Percentiles rank a stretch among this genome's conserved stretches.
These are phyloP conservation scores for Hordeum marinum DNA, from an alignment of 176 grass and related monocot species.

Conservation along the genomic window DNA sequence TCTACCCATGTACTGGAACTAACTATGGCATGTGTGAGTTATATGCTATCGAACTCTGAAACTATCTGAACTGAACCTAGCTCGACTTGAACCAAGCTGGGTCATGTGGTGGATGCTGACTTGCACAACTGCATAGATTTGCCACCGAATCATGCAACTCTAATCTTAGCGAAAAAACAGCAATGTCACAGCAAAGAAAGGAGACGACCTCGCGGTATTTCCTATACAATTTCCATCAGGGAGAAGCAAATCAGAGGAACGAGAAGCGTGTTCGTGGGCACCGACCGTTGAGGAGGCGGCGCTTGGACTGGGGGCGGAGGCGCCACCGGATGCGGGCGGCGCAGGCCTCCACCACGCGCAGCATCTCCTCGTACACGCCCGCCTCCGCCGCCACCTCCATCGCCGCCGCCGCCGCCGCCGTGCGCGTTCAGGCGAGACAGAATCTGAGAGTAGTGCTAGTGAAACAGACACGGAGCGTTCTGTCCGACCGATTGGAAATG, in stretches of 20 bases:
- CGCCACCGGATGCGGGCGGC: slow-evolving; percentile 45
- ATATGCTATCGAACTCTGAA: neutral
- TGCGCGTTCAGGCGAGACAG: neutral
- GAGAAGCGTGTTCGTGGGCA: neutral
- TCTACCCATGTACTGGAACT: neutral
- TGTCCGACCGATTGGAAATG: neutral
- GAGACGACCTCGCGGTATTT: neutral
- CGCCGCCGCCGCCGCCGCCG: slow-evolving; percentile 8
- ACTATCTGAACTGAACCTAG: neutral
- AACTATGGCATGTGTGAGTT: neutral
- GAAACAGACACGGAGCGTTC: neutral
- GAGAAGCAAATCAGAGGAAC: neutral
- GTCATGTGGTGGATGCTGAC: neutral
- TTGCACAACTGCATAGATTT: neutral
- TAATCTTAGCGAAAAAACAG: neutral
- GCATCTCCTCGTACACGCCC: slow-evolving; percentile 45
- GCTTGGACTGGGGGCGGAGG: slow-evolving; percentile 41
- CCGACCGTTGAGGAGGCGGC: slow-evolving; percentile 57
- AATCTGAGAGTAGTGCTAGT: neutral
- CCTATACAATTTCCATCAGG: neutral
- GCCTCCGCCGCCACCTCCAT: neutral
- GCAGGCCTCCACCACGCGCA: slow-evolving; percentile 34
- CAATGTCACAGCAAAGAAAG: neutral
- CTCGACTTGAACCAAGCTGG: neutral
- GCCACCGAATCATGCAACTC: neutral